phyloP scores from a whole-genome alignment of 2,329 filamentous ascomycete species.

The Monosporascus sp. region DNA sequence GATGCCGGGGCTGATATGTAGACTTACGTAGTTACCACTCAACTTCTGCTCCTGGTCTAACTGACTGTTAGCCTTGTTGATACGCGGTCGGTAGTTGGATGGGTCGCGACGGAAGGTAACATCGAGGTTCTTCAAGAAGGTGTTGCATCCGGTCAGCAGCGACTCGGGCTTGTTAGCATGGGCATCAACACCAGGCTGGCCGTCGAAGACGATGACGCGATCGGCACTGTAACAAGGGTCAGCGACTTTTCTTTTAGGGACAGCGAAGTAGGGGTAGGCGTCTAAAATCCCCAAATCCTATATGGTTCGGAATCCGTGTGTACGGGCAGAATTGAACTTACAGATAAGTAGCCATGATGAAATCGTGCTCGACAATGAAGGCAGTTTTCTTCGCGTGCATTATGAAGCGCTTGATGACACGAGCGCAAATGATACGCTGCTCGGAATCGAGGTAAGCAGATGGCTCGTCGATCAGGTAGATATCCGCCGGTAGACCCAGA shows the following conservation, averaged over 20 bases:
- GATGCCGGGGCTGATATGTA: conserved; percentile 5
- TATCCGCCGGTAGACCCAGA: conserved; percentile 93
- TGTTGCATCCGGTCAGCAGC: conserved; percentile 91
- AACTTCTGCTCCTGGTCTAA: conserved; percentile 97
- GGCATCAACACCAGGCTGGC: conserved; percentile 80
- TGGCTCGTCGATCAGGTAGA: conserved; percentile 97
- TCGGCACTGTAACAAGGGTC: conserved; percentile 58
- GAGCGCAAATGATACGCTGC: conserved; percentile 94
- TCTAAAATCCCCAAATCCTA: too few relatives aligned
- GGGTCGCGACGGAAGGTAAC: conserved; percentile 98
- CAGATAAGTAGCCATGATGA: conserved; percentile 78
- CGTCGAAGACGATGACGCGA: conserved; percentile 97
- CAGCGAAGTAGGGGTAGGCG: too few relatives aligned
- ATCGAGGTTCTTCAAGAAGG: conserved; percentile 91
- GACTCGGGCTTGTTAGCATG: conserved; percentile 89
- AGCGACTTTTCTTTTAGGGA: background rate
- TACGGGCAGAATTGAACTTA: background rate
- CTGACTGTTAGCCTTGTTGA: conserved; percentile 96
- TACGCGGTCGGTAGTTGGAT: conserved; percentile 91
- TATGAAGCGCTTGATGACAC: conserved; percentile 99
- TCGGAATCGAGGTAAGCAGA: conserved; percentile 97
- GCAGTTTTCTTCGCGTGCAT: conserved; percentile 99
- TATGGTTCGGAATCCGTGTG: background rate
- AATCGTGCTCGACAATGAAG: conserved; percentile 99
- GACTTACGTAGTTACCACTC: conserved; percentile 79